Evolutionary conservation across 306 rosid species (phyloP), one percentile per base, ranked within the genome.

Genomic region (Quercus rubra): DNA sequence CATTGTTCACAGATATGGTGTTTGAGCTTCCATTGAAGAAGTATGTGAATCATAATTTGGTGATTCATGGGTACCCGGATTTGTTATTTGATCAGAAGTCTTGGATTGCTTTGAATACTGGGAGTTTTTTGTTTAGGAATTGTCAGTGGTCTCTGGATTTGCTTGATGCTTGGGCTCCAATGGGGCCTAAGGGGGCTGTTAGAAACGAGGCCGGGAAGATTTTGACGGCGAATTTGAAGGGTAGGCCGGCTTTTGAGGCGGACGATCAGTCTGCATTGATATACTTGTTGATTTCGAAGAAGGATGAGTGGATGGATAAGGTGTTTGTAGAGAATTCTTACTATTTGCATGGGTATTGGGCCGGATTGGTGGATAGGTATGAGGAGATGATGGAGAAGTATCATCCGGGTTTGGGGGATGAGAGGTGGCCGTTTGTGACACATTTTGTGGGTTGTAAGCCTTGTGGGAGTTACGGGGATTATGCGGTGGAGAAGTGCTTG

Each of bases 391-490:
- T 90, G 3, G 97, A 96, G 89, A 96, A 96, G 91, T 96, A 96
- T 81, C 95, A 90, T 75, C 98, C 99, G 0, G 99, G 99, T 1
- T 80, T 96, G 38, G 98, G 99, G 5, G 99, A 96, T 49, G 99
- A 96, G 79, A 90, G 99, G 81, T 96, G 99, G 99, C 99, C 99
- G 1, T 96, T 96, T 81, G 99, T 96, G 84, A 96, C 99, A 0
- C 99, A 96, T 83, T 96, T 96, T 20, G 99, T 96, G 51, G 99
- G 99, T 3, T 96, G 99, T 84, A 96, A 96, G 80, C 99, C 99
- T 4, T 96, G 99, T 89, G 99, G 99, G 55, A 96, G 99, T 83
- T 96, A 96, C 74, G 99, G 98, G 51, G 99, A 96, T 85, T 96
- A 96, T 81, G 93, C 99, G 0, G 99, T 96, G 30, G 96, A 93